Conservation (phyloP, 176 grass and related monocot genomes). For the Ampelocalamus luodianensis region DNA sequence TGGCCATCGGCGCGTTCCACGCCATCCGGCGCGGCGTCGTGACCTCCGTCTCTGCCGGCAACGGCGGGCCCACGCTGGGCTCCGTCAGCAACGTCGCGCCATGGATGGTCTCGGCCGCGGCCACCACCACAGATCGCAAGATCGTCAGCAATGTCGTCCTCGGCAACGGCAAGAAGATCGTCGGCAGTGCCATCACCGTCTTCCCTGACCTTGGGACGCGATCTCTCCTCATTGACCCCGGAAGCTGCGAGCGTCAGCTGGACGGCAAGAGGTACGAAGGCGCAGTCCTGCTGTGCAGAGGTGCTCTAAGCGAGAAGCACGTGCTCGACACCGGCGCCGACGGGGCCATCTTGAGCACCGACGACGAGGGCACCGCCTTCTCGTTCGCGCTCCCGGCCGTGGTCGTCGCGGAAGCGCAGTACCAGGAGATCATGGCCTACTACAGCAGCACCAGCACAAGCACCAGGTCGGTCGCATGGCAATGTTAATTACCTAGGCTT, state of each 20-base stretch:
- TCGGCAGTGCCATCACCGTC: background rate
- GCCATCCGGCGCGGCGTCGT: constrained; percentile 26
- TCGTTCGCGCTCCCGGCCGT: background rate
- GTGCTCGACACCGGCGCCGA: background rate
- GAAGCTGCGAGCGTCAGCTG: background rate
- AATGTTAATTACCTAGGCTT: no score
- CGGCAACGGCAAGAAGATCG: constrained; percentile 4
- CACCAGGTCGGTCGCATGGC: background rate
- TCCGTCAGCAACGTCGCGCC: constrained; percentile 35
- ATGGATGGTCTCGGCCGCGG: background rate
- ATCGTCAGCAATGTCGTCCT: constrained; percentile 29
- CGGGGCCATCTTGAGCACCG: background rate
- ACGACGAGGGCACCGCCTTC: background rate
- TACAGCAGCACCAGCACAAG: constrained; percentile 1
- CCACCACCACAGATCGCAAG: background rate
- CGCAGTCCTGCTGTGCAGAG: constrained; percentile 12
- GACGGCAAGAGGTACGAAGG: background rate
- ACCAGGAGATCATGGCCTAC: background rate
- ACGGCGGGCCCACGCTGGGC: background rate
- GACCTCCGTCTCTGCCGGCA: background rate
- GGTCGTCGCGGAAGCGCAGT: rapidly evolving
- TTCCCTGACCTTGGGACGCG: background rate
- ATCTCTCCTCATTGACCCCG: constrained; percentile 30
- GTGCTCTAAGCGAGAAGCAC: rapidly evolving
- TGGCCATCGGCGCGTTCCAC: constrained; percentile 39